phyloP scores from a whole-genome alignment of 2,329 filamentous ascomycete species.

The Alternaria sp. region DNA sequence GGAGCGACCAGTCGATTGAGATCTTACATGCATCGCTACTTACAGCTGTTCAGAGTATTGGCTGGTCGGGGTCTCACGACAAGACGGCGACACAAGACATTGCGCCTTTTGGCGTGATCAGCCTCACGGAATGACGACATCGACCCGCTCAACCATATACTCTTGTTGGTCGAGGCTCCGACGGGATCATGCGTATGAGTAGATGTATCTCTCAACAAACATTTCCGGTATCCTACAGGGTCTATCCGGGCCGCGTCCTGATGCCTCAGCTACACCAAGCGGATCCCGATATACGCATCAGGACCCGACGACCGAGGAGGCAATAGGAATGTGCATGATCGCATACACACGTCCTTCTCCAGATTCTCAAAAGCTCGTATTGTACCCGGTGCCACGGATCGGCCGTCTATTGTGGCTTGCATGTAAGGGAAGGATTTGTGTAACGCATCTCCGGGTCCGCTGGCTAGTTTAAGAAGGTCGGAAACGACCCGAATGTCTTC shows the following conservation, averaged over 20 bases:
- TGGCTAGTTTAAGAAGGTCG: background rate
- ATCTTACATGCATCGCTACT: background rate
- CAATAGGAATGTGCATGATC: background rate
- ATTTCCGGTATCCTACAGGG: background rate
- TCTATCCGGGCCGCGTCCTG: background rate
- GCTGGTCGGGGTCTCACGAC: background rate
- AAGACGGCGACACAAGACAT: background rate
- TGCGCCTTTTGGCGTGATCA: background rate
- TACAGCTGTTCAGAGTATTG: background rate
- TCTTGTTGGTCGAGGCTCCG: background rate
- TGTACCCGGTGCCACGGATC: conserved; percentile 1
- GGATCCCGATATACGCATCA: conserved; percentile 3
- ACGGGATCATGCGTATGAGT: too few species aligned
- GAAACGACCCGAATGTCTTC: conserved; percentile 1
- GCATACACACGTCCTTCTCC: conserved; percentile 1
- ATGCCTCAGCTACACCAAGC: conserved; percentile 1
- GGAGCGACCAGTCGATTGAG: background rate
- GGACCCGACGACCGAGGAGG: background rate
- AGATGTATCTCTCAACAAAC: background rate
- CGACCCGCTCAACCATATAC: background rate
- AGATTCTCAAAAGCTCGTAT: conserved; percentile 1
- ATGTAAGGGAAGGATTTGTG: background rate
- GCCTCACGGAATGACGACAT: background rate
- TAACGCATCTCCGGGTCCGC: background rate
- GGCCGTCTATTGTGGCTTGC: conserved; percentile 7